Evolutionary conservation across 345 rosid genomes (phyloP).

Genomic region (Eucalyptus albens): DNA sequence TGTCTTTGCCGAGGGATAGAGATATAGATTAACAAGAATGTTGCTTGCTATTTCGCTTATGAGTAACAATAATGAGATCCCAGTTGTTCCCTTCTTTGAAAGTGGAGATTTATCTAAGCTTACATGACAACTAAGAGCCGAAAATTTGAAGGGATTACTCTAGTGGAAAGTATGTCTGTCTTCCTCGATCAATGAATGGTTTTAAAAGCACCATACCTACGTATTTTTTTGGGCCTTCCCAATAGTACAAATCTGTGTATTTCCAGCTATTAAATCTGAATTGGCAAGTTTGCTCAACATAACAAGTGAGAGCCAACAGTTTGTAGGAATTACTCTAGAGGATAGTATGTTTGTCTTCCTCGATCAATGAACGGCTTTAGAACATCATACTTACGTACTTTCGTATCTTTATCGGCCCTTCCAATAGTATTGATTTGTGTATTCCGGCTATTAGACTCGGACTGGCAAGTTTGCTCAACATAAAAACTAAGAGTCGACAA

Average conservation of each 20-base stretch:
- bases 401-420: not conserved
- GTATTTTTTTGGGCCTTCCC: not conserved
- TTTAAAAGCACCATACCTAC: not conserved
- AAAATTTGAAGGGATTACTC: not conserved
- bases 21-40: not conserved
- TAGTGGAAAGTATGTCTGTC: not conserved
- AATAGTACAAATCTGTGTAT: not conserved
- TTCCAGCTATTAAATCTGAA: not conserved
- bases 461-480: not conserved
- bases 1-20: not conserved
- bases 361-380: not conserved
- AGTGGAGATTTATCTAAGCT: not conserved
- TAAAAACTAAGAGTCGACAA: not conserved
- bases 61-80: not conserved
- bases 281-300: not conserved
- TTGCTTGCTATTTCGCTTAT: not conserved
- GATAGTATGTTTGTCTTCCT: not conserved
- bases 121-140: not conserved
- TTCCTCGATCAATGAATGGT: not conserved
- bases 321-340: rapidly evolving
- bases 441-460: not conserved
- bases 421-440: not conserved
- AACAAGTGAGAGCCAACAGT: not conserved
- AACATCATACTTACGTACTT: not conserved
- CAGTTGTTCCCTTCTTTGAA: not conserved